Evolutionary conservation across 2,329 filamentous ascomycete genomes (phyloP).

Genomic region (Verticillium tricorpus): DNA sequence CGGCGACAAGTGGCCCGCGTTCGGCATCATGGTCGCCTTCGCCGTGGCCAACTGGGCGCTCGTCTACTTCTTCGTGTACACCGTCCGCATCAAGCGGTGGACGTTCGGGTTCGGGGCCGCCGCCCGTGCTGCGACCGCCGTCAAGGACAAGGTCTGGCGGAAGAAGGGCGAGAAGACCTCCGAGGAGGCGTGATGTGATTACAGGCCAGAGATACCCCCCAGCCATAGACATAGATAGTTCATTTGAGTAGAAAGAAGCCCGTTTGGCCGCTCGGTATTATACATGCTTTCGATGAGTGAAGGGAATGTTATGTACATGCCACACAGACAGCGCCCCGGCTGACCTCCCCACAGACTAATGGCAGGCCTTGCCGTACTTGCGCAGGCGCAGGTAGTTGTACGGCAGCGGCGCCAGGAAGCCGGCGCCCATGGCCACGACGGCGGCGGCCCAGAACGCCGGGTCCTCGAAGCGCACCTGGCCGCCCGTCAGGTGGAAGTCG

Average conservation of each 20-base stretch:
- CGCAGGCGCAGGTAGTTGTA: conserved; percentile 47
- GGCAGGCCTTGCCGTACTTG: conserved; percentile 44
- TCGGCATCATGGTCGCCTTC: conserved; percentile 70
- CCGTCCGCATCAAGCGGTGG: conserved; percentile 65
- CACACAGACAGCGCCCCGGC: neutral
- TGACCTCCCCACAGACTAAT: conserved; percentile 13
- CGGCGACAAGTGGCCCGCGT: conserved; percentile 59
- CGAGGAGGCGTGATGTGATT: neutral
- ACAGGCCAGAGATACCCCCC: neutral
- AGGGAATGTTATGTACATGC: neutral
- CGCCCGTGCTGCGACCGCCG: too few species aligned
- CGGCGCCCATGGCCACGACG: conserved; percentile 34
- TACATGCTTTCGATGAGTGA: too few species aligned
- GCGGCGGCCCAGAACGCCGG: conserved; percentile 50
- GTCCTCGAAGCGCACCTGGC: conserved; percentile 38
- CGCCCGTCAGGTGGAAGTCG: conserved; percentile 51
- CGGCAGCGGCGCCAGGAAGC: conserved; percentile 44
- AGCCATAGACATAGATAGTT: neutral
- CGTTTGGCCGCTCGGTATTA: neutral
- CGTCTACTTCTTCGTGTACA: conserved; percentile 75
- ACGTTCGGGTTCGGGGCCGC: conserved; percentile 58
- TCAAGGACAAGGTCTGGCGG: neutral
- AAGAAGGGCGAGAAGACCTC: neutral
- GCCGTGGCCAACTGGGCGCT: conserved; percentile 65
- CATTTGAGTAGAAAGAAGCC: neutral